phyloP scores from a whole-genome alignment of 169 alveolate genomes.

The Plasmodium berghei region DNA sequence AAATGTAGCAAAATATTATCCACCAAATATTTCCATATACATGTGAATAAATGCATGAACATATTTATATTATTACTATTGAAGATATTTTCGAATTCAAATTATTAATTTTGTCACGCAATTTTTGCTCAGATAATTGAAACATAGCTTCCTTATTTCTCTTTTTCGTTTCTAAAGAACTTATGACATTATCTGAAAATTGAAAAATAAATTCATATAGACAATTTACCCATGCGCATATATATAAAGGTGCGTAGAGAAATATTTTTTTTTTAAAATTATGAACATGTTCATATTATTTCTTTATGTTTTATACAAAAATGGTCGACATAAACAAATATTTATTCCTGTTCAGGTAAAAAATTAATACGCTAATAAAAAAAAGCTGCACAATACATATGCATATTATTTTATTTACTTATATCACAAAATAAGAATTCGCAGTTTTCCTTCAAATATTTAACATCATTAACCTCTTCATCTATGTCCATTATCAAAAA shows the following conservation, averaged over 20 bases:
- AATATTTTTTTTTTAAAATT: no score
- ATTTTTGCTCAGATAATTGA: slow-evolving; percentile 31
- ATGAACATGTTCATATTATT: no score
- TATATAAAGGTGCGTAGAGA: no score
- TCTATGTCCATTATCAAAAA: slow-evolving; percentile 57
- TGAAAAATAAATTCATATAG: neutral
- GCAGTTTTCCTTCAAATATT: slow-evolving; percentile 53
- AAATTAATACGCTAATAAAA: neutral
- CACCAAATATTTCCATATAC: neutral
- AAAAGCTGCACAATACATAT: neutral
- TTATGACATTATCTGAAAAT: slow-evolving; percentile 44
- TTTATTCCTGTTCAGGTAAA: neutral
- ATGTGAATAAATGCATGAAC: neutral
- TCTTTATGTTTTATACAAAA: no score
- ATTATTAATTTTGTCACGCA: slow-evolving; percentile 35
- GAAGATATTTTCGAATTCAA: slow-evolving; percentile 27
- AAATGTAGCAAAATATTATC: no score
- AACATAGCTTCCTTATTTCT: slow-evolving; percentile 33
- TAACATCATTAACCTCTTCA: slow-evolving; percentile 54
- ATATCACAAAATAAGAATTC: slow-evolving; percentile 51
- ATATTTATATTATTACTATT: slow-evolving; percentile 13
- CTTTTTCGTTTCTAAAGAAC: slow-evolving; percentile 56
- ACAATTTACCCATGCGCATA: no score
- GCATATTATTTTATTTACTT: slow-evolving; percentile 14
- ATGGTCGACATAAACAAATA: no score